phyloP scores from a whole-genome alignment of 2,329 filamentous ascomycete species.

The Colletotrichum tofieldiae region DNA sequence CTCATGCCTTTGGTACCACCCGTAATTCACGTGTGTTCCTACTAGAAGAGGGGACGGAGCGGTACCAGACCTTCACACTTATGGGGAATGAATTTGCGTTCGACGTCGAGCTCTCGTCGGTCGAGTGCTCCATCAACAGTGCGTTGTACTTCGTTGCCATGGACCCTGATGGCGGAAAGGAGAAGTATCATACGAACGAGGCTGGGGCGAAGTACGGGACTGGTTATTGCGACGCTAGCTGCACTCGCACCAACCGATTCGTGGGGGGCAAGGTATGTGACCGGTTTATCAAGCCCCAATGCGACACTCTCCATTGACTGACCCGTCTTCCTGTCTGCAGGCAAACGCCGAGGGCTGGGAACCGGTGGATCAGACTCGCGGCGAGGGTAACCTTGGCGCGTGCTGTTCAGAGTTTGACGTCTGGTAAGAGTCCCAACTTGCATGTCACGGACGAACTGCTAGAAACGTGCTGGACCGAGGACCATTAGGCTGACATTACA shows the following conservation, averaged over 20 bases:
- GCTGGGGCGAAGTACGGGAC: conserved; percentile 69
- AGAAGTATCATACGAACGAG: conserved; percentile 59
- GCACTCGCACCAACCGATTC: conserved; percentile 62
- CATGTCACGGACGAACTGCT: too few relatives aligned
- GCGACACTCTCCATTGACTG: not conserved
- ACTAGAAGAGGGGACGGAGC: conserved; percentile 64
- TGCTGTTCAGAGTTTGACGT: conserved; percentile 73
- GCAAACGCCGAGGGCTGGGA: conserved; percentile 61
- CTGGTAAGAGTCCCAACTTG: conserved; percentile 62
- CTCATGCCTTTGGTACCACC: conserved; percentile 58
- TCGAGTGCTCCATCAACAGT: conserved; percentile 77
- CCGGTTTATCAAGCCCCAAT: too few relatives aligned
- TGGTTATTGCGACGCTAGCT: conserved; percentile 67
- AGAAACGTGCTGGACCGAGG: too few relatives aligned
- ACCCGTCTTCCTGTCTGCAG: conserved; percentile 30
- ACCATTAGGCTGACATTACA: not conserved
- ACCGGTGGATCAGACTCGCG: conserved; percentile 67
- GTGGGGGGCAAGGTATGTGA: conserved; percentile 57
- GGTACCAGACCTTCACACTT: conserved; percentile 74
- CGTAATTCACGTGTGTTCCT: conserved; percentile 70
- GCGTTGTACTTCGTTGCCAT: conserved; percentile 74
- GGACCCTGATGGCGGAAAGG: conserved; percentile 66
- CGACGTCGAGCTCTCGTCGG: conserved; percentile 75
- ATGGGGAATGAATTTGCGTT: conserved; percentile 76
- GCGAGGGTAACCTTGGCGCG: conserved; percentile 64